These are phyloP conservation scores for Stygiomarasmius scandens DNA, from an alignment of 1,284 basidiomycete species.

Conservation along the genomic window DNA sequence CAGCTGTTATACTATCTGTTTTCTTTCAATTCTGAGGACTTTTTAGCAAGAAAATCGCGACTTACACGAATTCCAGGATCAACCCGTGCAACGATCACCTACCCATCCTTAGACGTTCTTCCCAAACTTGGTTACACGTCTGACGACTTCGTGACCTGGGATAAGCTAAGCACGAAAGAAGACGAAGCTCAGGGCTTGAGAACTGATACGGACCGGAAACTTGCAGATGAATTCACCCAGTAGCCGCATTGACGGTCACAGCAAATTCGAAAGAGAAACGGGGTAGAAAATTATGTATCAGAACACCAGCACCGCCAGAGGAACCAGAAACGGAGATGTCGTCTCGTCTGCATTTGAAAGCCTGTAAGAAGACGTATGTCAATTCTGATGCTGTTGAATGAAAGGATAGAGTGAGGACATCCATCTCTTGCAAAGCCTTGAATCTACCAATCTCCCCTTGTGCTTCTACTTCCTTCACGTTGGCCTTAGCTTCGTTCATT, in stretches of 20 bases:
- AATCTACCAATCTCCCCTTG: conserved; percentile 35
- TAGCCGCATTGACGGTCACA: not conserved
- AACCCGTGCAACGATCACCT: no score
- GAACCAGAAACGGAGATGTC: conserved; percentile 22
- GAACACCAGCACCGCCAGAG: conserved; percentile 15
- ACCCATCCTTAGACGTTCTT: no score
- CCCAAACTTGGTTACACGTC: conserved; percentile 53
- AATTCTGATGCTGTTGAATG: not conserved
- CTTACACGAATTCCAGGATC: no score
- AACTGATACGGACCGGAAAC: conserved; percentile 58
- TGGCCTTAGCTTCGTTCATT: conserved; percentile 68
- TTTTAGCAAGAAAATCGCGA: no score
- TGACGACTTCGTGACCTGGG: conserved; percentile 83
- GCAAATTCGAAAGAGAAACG: not conserved
- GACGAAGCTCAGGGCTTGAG: not conserved
- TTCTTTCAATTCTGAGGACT: no score
- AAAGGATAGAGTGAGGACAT: not conserved
- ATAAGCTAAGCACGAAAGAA: conserved; percentile 55
- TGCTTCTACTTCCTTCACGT: conserved; percentile 30
- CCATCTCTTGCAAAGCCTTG: conserved; percentile 47
- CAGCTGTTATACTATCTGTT: conserved; percentile 68
- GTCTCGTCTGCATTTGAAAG: conserved; percentile 61
- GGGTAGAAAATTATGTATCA: no score
- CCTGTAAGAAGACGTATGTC: conserved; percentile 37
- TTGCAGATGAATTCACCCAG: conserved; percentile 73